phyloP scores from a whole-genome alignment of 2,329 filamentous ascomycete genomes.

The Canariomyces notabilis region DNA sequence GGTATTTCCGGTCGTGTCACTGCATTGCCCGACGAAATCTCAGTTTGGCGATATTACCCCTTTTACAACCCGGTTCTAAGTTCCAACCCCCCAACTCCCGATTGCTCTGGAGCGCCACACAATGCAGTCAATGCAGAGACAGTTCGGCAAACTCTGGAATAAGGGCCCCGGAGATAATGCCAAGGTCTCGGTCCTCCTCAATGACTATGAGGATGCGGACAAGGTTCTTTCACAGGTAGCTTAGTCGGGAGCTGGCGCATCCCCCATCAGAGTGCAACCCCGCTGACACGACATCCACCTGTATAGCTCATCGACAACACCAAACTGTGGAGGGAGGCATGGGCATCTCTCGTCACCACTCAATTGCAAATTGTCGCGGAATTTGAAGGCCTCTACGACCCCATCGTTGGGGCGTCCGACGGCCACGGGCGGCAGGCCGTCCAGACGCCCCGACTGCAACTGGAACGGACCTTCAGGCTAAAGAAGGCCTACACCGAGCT shows the following conservation, averaged over 20 bases:
- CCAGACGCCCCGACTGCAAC: constrained; percentile 56
- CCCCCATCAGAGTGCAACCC: neutral
- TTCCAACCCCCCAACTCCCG: neutral
- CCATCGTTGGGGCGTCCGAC: constrained; percentile 63
- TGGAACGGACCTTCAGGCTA: constrained; percentile 61
- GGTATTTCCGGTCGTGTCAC: no score
- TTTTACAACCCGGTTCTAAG: no score
- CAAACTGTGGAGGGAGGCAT: constrained; percentile 72
- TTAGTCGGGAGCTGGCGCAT: neutral
- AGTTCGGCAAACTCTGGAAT: constrained; percentile 67
- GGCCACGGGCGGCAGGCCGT: constrained; percentile 49
- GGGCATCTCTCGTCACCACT: constrained; percentile 65
- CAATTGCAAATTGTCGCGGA: constrained; percentile 63
- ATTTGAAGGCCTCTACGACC: constrained; percentile 70
- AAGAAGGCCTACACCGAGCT: constrained; percentile 66
- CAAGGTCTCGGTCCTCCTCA: constrained; percentile 67
- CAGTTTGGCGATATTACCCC: no score
- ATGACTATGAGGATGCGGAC: constrained; percentile 77
- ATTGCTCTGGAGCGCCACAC: constrained; percentile 23
- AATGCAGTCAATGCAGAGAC: constrained; percentile 69
- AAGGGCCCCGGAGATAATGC: constrained; percentile 67
- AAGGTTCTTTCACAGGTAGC: constrained; percentile 68
- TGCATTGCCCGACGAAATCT: neutral
- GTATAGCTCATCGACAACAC: constrained; percentile 68
- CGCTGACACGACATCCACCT: constrained; percentile 9